phyloP scores from a whole-genome alignment of 2,329 filamentous ascomycete genomes.

The Penicillium fuscoglaucum region DNA sequence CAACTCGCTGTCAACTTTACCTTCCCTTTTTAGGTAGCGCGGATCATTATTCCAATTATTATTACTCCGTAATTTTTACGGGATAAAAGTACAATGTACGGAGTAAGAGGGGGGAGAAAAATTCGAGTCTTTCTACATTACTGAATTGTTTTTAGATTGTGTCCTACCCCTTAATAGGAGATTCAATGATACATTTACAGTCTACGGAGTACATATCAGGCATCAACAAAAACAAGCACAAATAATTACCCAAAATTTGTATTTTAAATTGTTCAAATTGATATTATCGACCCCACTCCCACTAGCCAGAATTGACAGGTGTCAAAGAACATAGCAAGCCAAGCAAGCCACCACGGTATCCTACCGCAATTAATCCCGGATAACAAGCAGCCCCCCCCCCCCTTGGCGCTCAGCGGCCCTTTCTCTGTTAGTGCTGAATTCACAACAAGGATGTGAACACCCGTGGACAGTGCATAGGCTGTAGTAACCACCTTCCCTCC shows the following conservation, averaged over 20 bases:
- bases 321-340: conserved; percentile 2
- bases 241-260: not conserved
- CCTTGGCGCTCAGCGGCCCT: not conserved
- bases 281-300: not conserved
- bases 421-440: not conserved
- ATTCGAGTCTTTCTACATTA: not conserved
- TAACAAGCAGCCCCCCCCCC: not conserved
- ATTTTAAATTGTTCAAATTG: not conserved
- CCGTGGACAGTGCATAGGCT: not conserved
- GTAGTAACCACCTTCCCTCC: not conserved
- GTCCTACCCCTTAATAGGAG: not conserved
- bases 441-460: not conserved
- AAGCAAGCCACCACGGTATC: conserved; percentile 5
- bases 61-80: not conserved
- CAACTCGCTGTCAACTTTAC: not conserved
- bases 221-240: not conserved
- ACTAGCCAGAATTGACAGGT: conserved; percentile 10
- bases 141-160: not conserved
- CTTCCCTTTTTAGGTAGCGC: not conserved
- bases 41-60: not conserved
- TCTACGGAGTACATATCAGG: no score
- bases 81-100: conserved; percentile 16
- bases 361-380: not conserved
- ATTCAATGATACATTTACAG: not conserved
- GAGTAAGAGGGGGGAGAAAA: not conserved